Evolutionary conservation across 371 early-diverging fungal species (phyloP).

Genomic region (Lichtheimia ornata): DNA sequence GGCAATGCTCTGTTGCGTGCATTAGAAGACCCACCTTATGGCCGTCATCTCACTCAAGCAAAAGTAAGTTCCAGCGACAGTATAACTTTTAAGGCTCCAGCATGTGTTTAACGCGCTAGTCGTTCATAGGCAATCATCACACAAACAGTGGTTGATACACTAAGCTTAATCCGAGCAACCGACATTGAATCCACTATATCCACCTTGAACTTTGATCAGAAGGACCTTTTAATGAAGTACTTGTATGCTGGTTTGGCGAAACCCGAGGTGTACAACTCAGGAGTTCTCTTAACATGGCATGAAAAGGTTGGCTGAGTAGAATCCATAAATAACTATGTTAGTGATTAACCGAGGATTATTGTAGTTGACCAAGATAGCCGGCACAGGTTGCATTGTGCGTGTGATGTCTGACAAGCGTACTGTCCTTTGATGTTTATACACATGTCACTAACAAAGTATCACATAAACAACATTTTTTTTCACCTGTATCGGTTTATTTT

Average conservation of each 20-base stretch:
- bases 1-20: conserved; percentile 68
- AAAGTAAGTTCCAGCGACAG: conserved; percentile 56
- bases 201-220: conserved; percentile 58
- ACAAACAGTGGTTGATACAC: conserved; percentile 78
- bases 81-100: not conserved
- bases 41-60: conserved; percentile 62
- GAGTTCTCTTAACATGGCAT: conserved; percentile 86
- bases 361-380: conserved; percentile 81
- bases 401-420: conserved; percentile 87
- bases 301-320: conserved; percentile 72
- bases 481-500: too few relatives aligned
- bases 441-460: not conserved
- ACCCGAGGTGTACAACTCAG: conserved; percentile 85
- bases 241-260: conserved; percentile 87
- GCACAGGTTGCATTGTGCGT: conserved; percentile 85
- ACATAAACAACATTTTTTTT: too few relatives aligned
- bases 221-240: conserved; percentile 88
- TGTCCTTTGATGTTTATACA: conserved; percentile 43
- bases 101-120: not conserved
- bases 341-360: conserved; percentile 7
- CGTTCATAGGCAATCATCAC: conserved; percentile 62
- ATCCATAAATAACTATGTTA: not conserved
- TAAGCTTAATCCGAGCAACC: conserved; percentile 66
- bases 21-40: conserved; percentile 87
- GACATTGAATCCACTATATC: conserved; percentile 71